Evolutionary conservation across 441 rosid species (phyloP), one percentile per base, ranked within the genome.

Genomic region (Brassica balearica): DNA sequence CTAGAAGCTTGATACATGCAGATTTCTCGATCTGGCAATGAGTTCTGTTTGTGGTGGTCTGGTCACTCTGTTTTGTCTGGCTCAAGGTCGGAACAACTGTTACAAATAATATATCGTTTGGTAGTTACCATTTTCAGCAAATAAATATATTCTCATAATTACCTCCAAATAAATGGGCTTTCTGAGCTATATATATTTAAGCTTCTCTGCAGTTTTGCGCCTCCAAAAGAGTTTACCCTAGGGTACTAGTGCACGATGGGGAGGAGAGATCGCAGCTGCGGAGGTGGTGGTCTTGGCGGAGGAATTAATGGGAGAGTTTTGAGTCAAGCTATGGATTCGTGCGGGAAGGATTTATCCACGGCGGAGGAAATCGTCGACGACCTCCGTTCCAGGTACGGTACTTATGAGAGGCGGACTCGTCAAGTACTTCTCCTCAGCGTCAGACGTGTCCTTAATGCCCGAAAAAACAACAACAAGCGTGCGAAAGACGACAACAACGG

Each of bases 321-420:
- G 55, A 48, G 55, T 48, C 17, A n/a, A 48, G 68, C 81, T 1
- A 72, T 94, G 12, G 86, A 86, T 3, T 68, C 85, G 1, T 85
- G 86, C 77, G 78, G 23, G 23, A 77, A 79, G 8, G 77, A 79
- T 8, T 70, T 71, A 84, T 38, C 83, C 3, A 85, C 90, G 36
- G 80, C 85, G 7, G 95, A 86, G 3, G 92, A 87, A 1, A 82
- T 90, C 10, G 90, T 82, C n/a, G 85, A 82, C 22, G 81, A 85
- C 73, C 91, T 92, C 71, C 92, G 90, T 60, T 68, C 79, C 8
- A 81, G 70, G 38, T 80, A 85, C 80, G 74, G 78, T 34, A 83
- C 84, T 66, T 92, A 86, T 65, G 68, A 78, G 48, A 86, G 91
- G 58, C 29, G 84, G 71, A 83, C 79, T 63, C 86, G 77, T 29